Base-by-base conservation (phyloP, 768 basidiomycete genomes). In the Tylopilus sp. region DNA sequence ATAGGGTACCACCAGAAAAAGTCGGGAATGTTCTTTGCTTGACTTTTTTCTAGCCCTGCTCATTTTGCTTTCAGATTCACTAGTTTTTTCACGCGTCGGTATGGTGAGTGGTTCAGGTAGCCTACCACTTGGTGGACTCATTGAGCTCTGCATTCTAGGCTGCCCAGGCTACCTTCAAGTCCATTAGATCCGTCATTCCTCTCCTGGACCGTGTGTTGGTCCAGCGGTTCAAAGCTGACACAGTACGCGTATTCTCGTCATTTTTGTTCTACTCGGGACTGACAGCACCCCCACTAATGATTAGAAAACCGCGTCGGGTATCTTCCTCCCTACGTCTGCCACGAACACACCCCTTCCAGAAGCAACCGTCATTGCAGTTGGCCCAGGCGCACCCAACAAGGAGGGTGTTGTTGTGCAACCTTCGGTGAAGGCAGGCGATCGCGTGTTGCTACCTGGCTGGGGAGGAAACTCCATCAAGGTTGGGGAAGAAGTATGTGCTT, bases 221-320 rank as follows among this genome's bases (percentile, higher is more conserved):
- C 55, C 95, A 98, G 75, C 82, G 95, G 51, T 95, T 95, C 85
- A 98, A 98, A 78, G 78, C 91, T 28, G 94, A 95, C 60, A 91
- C 92, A 8, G 95, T 98, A 64, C 55, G 88, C 76, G n/a, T 50
- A n/a, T 11, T 35, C 7, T 39, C 4, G 10, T 41, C 4, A 6
- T 12, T 10, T 1, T 22, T 3, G 9, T 36, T 33, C 9, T 17
- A 4, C 9, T 13, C 12, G 8, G n/a, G 12, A 23, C 17, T 57
- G 22, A 64, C 30, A 23, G 3, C 12, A 20, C 21, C 3, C 23
- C 13, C 33, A 36, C 2, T 7, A 12, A 40, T 12, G 9, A 6
- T 35, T 60, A 98, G 95, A 97, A 98, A 95, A 99, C 95, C n/a
- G 88, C 97, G 3, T 73, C 88, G 21, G 97, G 97, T 31, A 85